Conservation (phyloP, 306 rosid species). For the Aeschynomene evenia region DNA sequence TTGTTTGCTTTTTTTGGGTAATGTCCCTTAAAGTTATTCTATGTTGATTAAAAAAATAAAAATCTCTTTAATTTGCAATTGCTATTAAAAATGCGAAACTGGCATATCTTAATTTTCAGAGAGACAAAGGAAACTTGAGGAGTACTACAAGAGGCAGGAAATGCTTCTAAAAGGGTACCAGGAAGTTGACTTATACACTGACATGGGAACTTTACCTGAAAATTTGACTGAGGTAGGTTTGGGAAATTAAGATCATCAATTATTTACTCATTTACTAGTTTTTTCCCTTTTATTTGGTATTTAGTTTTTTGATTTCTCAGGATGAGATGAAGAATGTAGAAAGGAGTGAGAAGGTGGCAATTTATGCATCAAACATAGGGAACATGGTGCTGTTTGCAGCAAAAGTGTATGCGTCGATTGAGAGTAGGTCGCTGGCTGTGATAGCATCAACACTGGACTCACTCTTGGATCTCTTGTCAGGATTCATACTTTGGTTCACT, state of each 20-base stretch:
- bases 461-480: constrained; percentile 87
- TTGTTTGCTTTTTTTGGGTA: too few species aligned
- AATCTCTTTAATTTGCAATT: neutral
- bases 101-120: constrained; percentile 37
- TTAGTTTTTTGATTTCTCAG: too few species aligned
- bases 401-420: constrained; percentile 72
- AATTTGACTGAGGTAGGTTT: constrained; percentile 59
- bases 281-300: too few species aligned
- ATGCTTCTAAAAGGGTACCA: constrained; percentile 69
- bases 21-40: too few species aligned
- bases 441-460: constrained; percentile 96
- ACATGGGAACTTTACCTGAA: constrained; percentile 57
- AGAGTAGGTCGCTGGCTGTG: constrained; percentile 93
- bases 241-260: neutral
- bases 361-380: constrained; percentile 67
- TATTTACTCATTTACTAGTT: neutral
- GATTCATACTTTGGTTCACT: constrained; percentile 91
- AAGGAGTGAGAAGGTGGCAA: constrained; percentile 61
- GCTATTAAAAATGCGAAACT: constrained; percentile 4
- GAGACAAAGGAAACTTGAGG: constrained; percentile 60
- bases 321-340: constrained; percentile 55
- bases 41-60: too few species aligned
- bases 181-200: constrained; percentile 69
- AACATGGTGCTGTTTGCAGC: constrained; percentile 75
- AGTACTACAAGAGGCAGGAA: constrained; percentile 77